Evolutionary conservation across 1,284 basidiomycete genomes (phyloP), one percentile per base, ranked within the genome.

Genomic region (Violaceomyces palustris): DNA sequence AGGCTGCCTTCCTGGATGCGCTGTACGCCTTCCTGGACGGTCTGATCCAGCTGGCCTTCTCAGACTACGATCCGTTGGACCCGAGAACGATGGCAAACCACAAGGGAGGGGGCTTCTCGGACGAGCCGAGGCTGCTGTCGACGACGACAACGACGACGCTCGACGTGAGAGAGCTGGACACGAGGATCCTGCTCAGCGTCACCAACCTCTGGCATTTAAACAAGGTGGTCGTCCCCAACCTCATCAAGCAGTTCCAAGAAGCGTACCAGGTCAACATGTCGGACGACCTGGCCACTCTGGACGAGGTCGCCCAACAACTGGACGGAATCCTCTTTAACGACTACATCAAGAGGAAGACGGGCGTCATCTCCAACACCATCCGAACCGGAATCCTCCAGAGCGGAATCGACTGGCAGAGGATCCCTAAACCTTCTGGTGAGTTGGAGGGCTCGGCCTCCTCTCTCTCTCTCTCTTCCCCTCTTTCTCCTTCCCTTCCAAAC

Each of bases 21-120:
- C 70, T 94, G 23, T 91, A 93, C 73, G 84, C 85, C 19, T 85
- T 94, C 60, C 77, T 97, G 35, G 90, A 97, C 62, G 93, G 93
- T 0, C 77, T 97, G 36, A 82, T 92, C 19, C 81, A 83, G 42
- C 79, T 96, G 11, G 88, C 89, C 7, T 86, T 87, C 32, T 51
- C 54, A 1, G 56, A 66, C n/a, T 67, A 63, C 30, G 57, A 61
- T 30, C 59, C 64, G 3, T 34, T 68, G 4, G 69, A 72, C 25
- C 58, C 61, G n/a, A 41, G 32, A 4, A 52, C 41, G 4, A 38
- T 51, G n/a, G 31, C 55, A 18, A 52, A 50, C 27, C 53, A 64
- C 15, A 55, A 62, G 42, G 35, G 53, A 3, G 50, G 58, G 2
- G 58, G 53, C 3, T 61, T 61, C 5, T 55, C 60, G 35, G 46